Evolutionary conservation across 1,284 basidiomycete genomes (phyloP), one percentile per base, ranked within the genome.

Genomic region (Pulveroboletus sp.): DNA sequence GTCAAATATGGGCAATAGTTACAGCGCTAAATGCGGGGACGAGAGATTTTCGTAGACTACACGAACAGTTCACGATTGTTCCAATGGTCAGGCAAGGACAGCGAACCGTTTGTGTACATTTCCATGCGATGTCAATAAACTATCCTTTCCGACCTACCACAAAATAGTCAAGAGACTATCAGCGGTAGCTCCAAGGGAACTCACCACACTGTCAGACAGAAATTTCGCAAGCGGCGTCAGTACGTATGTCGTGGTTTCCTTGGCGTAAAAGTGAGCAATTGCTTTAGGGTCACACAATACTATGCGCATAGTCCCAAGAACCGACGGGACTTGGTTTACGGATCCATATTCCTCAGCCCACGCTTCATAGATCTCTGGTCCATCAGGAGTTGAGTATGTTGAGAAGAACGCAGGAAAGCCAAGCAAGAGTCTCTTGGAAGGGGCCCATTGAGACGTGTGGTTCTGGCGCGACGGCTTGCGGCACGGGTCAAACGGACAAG

Each of bases 231-330:
- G 62, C 5, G 71, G 69, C 1, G 75, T 75, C 53, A 77, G 72
- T 2, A 77, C 72, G 63, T 85, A 86, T 0, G 56, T 75, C 26
- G 72, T 77, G 0, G 82, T 81, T 54, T 85, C 82, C 57, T 72
- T 77, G 1, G 78, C 71, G 62, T 82, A 82, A 60, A 85, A 81
- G 60, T 85, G 80, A 1, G 77, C 69, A 29, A 81, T 73, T 0
- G 84, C 83, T 63, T 80, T 82, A 1, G 83, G 78, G 62, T 86
- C 85, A 43, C 74, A 75, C n/a, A 87, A 64, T 8, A 84, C 65
- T 9, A 85, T 69, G 22, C 71, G 66, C 5, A 63, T 70, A 0
- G 69, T 65, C 4, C 82, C 82, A 9, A 86, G 66, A 1, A 70
- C 64, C 0, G 70, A 71, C 4, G 82, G 80, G 17, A 83, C 60